Evolutionary conservation across 371 early-diverging fungal species (phyloP).

Genomic region (Cokeromyces recurvatus): DNA sequence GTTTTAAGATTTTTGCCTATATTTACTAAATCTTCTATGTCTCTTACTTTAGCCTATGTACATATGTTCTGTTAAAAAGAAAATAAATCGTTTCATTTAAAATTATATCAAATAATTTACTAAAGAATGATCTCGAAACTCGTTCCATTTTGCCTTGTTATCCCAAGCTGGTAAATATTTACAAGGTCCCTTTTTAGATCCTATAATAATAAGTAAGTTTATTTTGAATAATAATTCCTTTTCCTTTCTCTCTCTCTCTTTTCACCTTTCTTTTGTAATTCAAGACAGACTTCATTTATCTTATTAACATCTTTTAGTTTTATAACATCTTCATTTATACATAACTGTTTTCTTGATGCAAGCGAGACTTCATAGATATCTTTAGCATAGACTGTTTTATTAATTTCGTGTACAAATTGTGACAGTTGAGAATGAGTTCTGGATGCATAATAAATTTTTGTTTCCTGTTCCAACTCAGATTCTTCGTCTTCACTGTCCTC

Average conservation of each 20-base stretch:
- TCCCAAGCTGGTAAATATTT: constrained; percentile 43
- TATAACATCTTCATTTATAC: constrained; percentile 68
- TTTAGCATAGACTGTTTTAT: constrained; percentile 71
- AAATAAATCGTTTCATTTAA: too few relatives aligned
- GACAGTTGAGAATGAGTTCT: constrained; percentile 93
- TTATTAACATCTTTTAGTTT: constrained; percentile 40
- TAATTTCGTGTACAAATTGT: constrained; percentile 86
- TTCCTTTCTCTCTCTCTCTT: not conserved
- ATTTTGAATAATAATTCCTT: not conserved
- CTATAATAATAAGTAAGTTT: not conserved
- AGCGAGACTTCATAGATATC: constrained; percentile 64
- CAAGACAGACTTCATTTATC: constrained; percentile 79
- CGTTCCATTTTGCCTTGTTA: constrained; percentile 40
- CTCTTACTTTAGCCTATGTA: constrained; percentile 53
- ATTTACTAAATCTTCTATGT: constrained; percentile 83
- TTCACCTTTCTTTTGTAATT: constrained; percentile 60
- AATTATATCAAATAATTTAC: too few relatives aligned
- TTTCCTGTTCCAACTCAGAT: constrained; percentile 22
- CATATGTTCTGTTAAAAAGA: too few relatives aligned
- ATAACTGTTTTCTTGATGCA: constrained; percentile 83
- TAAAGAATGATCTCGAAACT: constrained; percentile 57
- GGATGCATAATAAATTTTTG: constrained; percentile 71
- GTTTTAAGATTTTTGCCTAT: constrained; percentile 56
- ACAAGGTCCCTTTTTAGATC: constrained; percentile 42
- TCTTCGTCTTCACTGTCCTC: constrained; percentile 24